These are phyloP conservation scores for Pulveroboletus frians DNA, from an alignment of 768 basidiomycete species.

Conservation along the genomic window DNA sequence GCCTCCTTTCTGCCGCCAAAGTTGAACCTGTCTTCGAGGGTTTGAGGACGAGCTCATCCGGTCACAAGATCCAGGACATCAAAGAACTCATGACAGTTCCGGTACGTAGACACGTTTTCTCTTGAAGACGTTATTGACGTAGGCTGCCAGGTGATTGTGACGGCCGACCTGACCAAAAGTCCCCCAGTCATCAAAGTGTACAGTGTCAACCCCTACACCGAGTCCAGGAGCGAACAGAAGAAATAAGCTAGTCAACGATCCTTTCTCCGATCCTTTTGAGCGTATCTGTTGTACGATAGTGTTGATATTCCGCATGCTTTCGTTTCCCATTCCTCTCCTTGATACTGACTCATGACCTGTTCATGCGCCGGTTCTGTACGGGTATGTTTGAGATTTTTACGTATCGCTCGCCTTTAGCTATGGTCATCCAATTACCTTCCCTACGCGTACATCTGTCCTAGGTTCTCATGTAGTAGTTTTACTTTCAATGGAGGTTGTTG, in stretches of 20 bases:
- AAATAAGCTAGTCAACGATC: conserved; percentile 29
- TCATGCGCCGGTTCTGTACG: conserved; percentile 27
- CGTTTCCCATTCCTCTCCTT: conserved; percentile 27
- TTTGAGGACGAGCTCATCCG: conserved; percentile 59
- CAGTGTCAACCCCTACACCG: conserved; percentile 88
- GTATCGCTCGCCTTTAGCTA: conserved; percentile 16
- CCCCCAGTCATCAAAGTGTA: conserved; percentile 97
- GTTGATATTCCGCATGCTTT: conserved; percentile 29
- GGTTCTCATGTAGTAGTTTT: conserved; percentile 21
- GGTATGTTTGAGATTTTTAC: conserved; percentile 25
- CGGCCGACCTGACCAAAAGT: conserved; percentile 91
- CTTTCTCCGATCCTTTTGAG: conserved; percentile 4
- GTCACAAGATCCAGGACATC: conserved; percentile 96
- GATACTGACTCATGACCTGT: conserved; percentile 26
- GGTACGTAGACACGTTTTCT: conserved; percentile 43
- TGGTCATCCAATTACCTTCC: conserved; percentile 9
- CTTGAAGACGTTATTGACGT: conserved; percentile 3
- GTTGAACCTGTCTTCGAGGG: conserved; percentile 80
- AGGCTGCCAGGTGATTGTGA: conserved; percentile 74
- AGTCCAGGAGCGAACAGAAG: conserved; percentile 34
- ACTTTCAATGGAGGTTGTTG: conserved; percentile 12
- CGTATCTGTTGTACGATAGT: conserved; percentile 28
- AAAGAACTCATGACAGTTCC: conserved; percentile 90
- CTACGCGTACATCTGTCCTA: conserved; percentile 17
- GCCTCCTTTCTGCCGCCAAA: conserved; percentile 70